A percentile compares a stretch with the other conserved stretches of the same genome.
phyloP scores from a whole-genome alignment of 2,329 filamentous ascomycete species.

The Colletotrichum sp. region DNA sequence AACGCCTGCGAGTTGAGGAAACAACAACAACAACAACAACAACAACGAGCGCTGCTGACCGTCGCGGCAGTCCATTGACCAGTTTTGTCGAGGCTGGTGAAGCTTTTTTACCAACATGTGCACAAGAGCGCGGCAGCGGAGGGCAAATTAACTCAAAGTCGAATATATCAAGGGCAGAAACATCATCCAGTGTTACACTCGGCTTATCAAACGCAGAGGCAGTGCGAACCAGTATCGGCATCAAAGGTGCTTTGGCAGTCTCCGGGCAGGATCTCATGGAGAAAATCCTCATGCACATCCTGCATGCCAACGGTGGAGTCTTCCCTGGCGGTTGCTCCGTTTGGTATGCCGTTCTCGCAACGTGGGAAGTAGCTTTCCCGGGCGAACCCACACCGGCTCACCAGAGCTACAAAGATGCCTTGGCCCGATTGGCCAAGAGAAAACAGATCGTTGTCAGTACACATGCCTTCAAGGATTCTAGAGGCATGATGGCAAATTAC shows the following conservation, averaged over 20 bases:
- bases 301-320: slow-evolving; percentile 47
- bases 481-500: slow-evolving; percentile 48
- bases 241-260: background rate
- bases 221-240: background rate
- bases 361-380: slow-evolving; percentile 49
- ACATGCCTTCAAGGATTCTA: slow-evolving; percentile 46
- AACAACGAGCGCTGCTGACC: background rate
- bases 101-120: background rate
- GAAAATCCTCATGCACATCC: slow-evolving; percentile 37
- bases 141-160: background rate
- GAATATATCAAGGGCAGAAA: background rate
- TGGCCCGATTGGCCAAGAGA: slow-evolving; percentile 42
- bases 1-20: background rate
- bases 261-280: background rate
- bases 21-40: background rate
- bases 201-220: background rate
- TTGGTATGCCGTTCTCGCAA: slow-evolving; percentile 50
- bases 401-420: slow-evolving; percentile 41
- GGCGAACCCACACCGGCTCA: slow-evolving; percentile 44
- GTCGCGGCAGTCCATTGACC: background rate
- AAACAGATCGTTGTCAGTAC: slow-evolving; percentile 44
- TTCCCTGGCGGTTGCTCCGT: slow-evolving; percentile 57
- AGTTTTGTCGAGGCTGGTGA: background rate
- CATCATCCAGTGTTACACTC: background rate
- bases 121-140: background rate